Evolutionary conservation across 306 rosid species (phyloP), one percentile per base, ranked within the genome.

Genomic region (Erythrophleum fordii): DNA sequence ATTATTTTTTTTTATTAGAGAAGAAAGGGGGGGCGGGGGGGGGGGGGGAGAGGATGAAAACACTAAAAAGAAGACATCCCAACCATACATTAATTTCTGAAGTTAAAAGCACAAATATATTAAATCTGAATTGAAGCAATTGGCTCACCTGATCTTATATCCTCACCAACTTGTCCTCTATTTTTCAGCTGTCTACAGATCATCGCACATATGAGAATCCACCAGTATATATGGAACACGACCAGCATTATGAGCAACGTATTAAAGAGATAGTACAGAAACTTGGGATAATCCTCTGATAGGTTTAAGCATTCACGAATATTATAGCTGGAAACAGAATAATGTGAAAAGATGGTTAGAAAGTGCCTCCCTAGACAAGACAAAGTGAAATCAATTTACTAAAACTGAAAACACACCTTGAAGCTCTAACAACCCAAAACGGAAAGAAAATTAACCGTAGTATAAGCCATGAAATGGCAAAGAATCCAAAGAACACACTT

Each of bases 171-270:
- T 86, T 87, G 77, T 58, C 99, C 99, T 39, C 98, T 89, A 76
- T 95, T 95, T 79, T 88, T 85, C 89, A 95, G 89, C 82, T 89
- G 99, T 81, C 91, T 90, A 49, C 56, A 56, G 82, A 95, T 86
- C 99, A 95, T 95, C 13, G 93, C 76, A 72, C 86, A 91, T 88
- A 95, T 95, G 85, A 93, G 97, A 80, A 90, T 79, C 99, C 99
- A 95, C 99, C 99, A 95, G 89, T 95, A 95, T 87, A 95, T 65
- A 88, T 95, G 99, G 87, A 95, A 95, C 86, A 93, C 90, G 76
- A 95, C 89, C 82, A 95, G 90, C 89, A 67, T 93, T 76, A 95
- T 77, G 80, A 95, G 90, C 90, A 93, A 28, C 11, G 94, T 90
- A 83, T 95, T 95, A 85, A 93, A 95, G 82, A 65, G 52, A 74